A percentile compares a stretch with the other conserved stretches of the same genome.
These are phyloP conservation scores for Pleurozium schreberi DNA, from an alignment of 225 moss, liverwort and hornwort species.

Conservation along the genomic window DNA sequence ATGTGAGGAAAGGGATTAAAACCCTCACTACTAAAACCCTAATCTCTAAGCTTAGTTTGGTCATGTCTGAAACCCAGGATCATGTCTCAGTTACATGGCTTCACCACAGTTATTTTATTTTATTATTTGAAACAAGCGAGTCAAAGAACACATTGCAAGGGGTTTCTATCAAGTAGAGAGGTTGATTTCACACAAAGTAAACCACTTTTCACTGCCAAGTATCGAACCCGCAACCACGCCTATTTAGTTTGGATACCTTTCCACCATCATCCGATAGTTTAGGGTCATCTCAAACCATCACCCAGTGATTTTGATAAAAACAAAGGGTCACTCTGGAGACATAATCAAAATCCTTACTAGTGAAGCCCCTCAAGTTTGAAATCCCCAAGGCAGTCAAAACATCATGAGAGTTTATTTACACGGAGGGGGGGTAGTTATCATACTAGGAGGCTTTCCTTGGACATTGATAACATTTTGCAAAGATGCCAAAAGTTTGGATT, in stretches of 20 bases:
- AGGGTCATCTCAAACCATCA: no score
- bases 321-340: not conserved
- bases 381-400: not conserved
- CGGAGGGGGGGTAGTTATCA: not conserved
- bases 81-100: not conserved
- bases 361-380: not conserved
- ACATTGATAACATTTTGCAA: conserved; percentile 30
- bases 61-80: not conserved
- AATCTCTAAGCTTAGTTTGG: not conserved
- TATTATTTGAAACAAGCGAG: no score
- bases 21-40: not conserved
- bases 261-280: no score
- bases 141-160: no score
- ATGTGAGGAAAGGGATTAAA: not conserved
- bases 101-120: no score
- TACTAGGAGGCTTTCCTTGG: not conserved
- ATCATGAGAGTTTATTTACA: not conserved
- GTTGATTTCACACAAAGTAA: no score
- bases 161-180: no score
- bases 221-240: no score
- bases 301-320: not conserved
- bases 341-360: no score
- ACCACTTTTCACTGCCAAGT: no score
- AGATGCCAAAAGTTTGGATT: conserved; percentile 7
- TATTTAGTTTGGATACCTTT: not conserved